These are phyloP conservation scores for Aspergillus leporis DNA, from an alignment of 495 filamentous ascomycete genomes.

Conservation along the genomic window DNA sequence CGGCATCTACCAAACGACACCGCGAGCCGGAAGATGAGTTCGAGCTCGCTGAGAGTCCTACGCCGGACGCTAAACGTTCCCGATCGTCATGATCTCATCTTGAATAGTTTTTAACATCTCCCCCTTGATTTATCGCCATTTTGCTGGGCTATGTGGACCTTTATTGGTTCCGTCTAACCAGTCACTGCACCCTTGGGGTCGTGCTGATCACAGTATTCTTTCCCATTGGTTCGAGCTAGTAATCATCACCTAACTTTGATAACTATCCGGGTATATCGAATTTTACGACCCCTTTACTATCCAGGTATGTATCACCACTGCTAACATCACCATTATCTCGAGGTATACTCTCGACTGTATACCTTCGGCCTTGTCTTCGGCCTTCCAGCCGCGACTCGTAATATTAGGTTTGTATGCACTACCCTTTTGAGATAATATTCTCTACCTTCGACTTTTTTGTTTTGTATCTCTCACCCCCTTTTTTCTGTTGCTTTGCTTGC, in stretches of 20 bases:
- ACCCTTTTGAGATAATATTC: not conserved
- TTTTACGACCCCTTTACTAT: not conserved
- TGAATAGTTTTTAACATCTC: not conserved
- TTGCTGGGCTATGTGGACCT: not conserved
- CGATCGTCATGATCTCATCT: constrained; percentile 28
- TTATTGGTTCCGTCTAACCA: constrained; percentile 14
- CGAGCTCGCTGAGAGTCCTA: constrained; percentile 27
- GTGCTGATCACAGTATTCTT: constrained; percentile 9
- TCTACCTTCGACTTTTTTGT: not conserved
- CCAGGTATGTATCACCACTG: constrained; percentile 24
- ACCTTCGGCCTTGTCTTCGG: constrained; percentile 2
- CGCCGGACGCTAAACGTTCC: constrained; percentile 32
- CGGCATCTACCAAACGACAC: constrained; percentile 27
- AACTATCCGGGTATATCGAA: not conserved
- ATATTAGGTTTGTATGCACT: constrained; percentile 25
- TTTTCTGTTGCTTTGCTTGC: constrained; percentile 1
- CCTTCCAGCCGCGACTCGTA: constrained; percentile 9
- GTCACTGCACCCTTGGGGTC: constrained; percentile 8
- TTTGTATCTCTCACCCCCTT: not conserved
- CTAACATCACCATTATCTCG: constrained; percentile 1
- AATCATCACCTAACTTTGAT: not conserved
- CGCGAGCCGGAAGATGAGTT: constrained; percentile 33
- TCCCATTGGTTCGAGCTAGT: not conserved
- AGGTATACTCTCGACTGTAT: constrained; percentile 9
- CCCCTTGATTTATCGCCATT: not conserved